Conservation (phyloP, 345 rosid species). For the Moricandia moricandioides region DNA sequence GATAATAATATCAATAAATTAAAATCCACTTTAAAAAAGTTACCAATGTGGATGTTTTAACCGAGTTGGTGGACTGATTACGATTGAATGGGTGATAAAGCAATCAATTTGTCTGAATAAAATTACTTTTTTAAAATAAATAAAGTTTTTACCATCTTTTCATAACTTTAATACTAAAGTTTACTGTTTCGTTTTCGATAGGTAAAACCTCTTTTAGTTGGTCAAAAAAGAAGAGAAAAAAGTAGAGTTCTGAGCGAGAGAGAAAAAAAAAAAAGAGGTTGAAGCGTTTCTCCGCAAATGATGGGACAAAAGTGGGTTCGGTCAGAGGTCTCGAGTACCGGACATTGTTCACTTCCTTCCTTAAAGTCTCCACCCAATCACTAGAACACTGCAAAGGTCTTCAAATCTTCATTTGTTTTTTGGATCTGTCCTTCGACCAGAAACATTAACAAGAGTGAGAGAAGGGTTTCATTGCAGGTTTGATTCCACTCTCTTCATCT, state of each 20-base stretch:
- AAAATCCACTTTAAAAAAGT: too few relatives aligned
- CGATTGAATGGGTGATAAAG: not conserved
- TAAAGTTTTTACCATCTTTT: not conserved
- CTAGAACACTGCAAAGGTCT: not conserved
- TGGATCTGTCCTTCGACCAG: not conserved
- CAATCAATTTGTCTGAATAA: not conserved
- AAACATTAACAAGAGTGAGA: not conserved
- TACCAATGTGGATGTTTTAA: not conserved
- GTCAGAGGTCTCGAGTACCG: constrained; percentile 15
- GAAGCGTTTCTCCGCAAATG: constrained; percentile 29
- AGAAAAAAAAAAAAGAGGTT: not conserved
- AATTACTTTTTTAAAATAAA: not conserved
- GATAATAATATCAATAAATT: too few relatives aligned
- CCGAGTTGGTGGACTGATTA: not conserved
- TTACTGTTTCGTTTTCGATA: not conserved
- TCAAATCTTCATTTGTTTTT: constrained; percentile 1
- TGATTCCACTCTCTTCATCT: constrained; percentile 1
- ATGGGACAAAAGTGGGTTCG: constrained; percentile 21
- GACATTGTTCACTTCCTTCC: constrained; percentile 2
- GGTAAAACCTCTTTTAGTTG: not conserved
- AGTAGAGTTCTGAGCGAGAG: too few relatives aligned
- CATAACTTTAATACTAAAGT: not conserved
- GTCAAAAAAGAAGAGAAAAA: not conserved
- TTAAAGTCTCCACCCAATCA: not conserved
- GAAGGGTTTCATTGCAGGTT: constrained; percentile 8